These are phyloP conservation scores for Fusarium domesticum DNA, from an alignment of 2,329 filamentous ascomycete species.

Conservation along the genomic window DNA sequence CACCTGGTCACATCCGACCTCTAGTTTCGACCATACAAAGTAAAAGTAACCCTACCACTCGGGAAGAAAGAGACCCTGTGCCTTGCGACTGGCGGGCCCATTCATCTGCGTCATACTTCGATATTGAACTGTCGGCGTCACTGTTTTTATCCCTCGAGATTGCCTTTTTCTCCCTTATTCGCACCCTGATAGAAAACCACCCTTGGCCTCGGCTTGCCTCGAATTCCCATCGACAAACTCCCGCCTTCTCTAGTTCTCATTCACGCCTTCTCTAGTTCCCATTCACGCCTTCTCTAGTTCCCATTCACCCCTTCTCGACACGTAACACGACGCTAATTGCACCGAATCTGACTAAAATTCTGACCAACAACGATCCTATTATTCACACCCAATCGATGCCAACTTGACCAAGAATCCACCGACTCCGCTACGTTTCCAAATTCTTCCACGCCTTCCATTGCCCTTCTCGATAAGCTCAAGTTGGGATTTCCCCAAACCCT, in stretches of 20 bases:
- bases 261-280: no score
- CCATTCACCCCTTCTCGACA: neutral
- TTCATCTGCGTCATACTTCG: constrained; percentile 27
- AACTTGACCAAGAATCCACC: constrained; percentile 19
- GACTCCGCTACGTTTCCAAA: constrained; percentile 12
- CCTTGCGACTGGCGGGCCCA: constrained; percentile 22
- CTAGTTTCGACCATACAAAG: constrained; percentile 10
- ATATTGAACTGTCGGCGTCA: constrained; percentile 9
- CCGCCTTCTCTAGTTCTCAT: no score
- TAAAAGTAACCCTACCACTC: constrained; percentile 11
- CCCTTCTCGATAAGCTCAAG: neutral
- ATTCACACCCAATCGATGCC: constrained; percentile 12
- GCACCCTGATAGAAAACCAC: constrained; percentile 6
- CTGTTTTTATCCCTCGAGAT: constrained; percentile 5
- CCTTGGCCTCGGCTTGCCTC: constrained; percentile 1
- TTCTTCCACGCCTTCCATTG: constrained; percentile 15
- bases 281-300: neutral
- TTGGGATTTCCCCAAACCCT: constrained; percentile 10
- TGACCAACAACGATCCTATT: constrained; percentile 4
- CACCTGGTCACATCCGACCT: neutral
- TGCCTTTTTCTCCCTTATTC: constrained; percentile 8
- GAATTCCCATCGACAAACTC: neutral
- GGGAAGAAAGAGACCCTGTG: constrained; percentile 25
- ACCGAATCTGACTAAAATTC: constrained; percentile 5
- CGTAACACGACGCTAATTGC: constrained; percentile 5